Conservation (phyloP, 306 rosid species). For the Vigna mungo region DNA sequence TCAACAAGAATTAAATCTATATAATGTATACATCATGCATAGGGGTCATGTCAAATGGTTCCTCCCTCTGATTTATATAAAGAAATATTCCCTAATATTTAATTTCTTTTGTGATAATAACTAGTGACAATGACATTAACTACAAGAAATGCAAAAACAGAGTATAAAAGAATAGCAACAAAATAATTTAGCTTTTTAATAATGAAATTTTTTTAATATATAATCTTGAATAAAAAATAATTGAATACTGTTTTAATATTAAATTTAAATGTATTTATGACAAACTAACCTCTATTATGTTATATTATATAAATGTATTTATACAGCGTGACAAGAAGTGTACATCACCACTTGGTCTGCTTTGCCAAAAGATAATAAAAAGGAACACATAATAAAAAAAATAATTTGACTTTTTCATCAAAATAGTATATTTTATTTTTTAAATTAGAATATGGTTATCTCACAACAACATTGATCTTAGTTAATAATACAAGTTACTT, state of each 20-base stretch:
- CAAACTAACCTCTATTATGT: not conserved
- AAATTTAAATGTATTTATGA: not conserved
- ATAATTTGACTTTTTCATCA: not conserved
- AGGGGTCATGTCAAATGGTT: conserved; percentile 20
- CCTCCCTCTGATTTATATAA: conserved; percentile 28
- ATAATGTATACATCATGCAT: not conserved
- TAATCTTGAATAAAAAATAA: not conserved
- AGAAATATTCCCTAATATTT: conserved; percentile 22
- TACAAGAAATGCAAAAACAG: not conserved
- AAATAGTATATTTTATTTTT: not conserved
- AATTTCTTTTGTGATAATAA: not conserved
- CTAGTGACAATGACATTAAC: conserved; percentile 14
- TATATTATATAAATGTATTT: not conserved
- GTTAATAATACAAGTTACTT: too few species aligned
- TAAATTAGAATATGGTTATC: too few species aligned
- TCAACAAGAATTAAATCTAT: not conserved
- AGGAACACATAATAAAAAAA: not conserved
- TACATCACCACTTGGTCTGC: not conserved
- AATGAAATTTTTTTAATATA: not conserved
- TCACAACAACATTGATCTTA: too few species aligned
- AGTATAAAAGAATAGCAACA: not conserved
- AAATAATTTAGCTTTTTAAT: not conserved
- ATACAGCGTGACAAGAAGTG: not conserved
- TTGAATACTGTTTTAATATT: not conserved
- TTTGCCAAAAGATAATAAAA: not conserved